These are phyloP conservation scores for Alternaria hordeiaustralica DNA, from an alignment of 2,329 filamentous ascomycete species.

Conservation along the genomic window DNA sequence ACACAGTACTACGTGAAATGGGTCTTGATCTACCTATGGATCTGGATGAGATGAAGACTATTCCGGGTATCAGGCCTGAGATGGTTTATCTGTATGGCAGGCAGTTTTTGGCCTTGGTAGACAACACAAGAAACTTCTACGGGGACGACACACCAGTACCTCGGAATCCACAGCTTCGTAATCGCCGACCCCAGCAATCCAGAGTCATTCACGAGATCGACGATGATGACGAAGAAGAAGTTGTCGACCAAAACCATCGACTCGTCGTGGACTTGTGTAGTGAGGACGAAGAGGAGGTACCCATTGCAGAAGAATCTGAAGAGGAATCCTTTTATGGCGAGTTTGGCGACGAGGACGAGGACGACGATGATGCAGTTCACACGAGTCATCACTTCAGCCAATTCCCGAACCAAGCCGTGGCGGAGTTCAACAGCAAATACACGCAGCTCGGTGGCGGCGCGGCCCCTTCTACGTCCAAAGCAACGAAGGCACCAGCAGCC, in stretches of 20 bases:
- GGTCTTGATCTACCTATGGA: slow-evolving; percentile 70
- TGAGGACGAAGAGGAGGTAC: slow-evolving; percentile 35
- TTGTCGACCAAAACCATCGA: slow-evolving; percentile 57
- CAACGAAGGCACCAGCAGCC: slow-evolving; percentile 14
- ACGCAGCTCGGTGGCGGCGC: slow-evolving; percentile 26
- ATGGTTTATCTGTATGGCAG: slow-evolving; percentile 68
- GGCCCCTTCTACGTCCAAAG: slow-evolving; percentile 15
- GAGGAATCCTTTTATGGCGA: slow-evolving; percentile 32
- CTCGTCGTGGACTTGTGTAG: slow-evolving; percentile 56
- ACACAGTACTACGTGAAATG: slow-evolving; percentile 75
- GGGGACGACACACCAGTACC: slow-evolving; percentile 22
- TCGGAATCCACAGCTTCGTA: slow-evolving; percentile 15
- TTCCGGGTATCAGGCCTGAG: slow-evolving; percentile 67
- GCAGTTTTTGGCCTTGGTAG: slow-evolving; percentile 66
- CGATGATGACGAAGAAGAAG: slow-evolving; percentile 49
- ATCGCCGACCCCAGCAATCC: slow-evolving; percentile 22
- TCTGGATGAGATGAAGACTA: slow-evolving; percentile 66
- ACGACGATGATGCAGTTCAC: slow-evolving; percentile 23
- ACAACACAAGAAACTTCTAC: slow-evolving; percentile 37
- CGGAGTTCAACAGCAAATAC: slow-evolving; percentile 37
- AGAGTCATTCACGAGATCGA: slow-evolving; percentile 39
- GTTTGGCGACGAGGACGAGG: slow-evolving; percentile 32
- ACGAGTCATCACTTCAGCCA: slow-evolving; percentile 42
- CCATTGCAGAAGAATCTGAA: slow-evolving; percentile 18
- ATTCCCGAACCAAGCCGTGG: slow-evolving; percentile 33